Conservation (phyloP, 495 filamentous ascomycete genomes). For the Terfezia claveryi region DNA sequence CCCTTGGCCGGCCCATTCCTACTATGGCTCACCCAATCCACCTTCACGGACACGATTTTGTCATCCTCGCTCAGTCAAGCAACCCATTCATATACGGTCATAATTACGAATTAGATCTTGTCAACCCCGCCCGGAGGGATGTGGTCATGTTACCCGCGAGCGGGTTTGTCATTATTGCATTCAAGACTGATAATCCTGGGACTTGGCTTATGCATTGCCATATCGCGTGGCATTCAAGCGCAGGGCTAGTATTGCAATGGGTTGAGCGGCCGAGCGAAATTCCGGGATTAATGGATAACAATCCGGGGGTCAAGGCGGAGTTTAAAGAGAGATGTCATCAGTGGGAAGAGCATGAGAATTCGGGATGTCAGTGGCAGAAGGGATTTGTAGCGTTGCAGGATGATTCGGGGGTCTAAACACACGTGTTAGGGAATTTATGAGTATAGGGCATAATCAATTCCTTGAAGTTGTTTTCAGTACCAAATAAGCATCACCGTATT, state of each 20-base stretch:
- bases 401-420: not conserved
- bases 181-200: conserved; percentile 38
- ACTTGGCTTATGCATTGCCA: conserved; percentile 38
- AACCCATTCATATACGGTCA: conserved; percentile 14
- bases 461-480: no score
- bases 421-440: no score
- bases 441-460: no score
- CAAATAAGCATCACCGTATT: no score
- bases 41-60: conserved; percentile 39
- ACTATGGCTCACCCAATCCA: conserved; percentile 26
- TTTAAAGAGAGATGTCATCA: not conserved
- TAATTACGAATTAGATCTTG: conserved; percentile 19
- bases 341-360: not conserved
- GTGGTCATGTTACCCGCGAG: conserved; percentile 31
- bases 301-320: not conserved
- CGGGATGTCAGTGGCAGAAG: not conserved
- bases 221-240: conserved; percentile 33
- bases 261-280: conserved; percentile 27
- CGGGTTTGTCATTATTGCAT: conserved; percentile 31
- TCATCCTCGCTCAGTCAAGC: conserved; percentile 27
- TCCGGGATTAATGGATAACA: conserved; percentile 1
- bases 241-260: conserved; percentile 29
- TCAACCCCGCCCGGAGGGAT: conserved; percentile 38
- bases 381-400: not conserved
- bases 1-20: conserved; percentile 18